Evolutionary conservation across 306 rosid species (phyloP), one percentile per base, ranked within the genome.

Genomic region (Arachis stenosperma): DNA sequence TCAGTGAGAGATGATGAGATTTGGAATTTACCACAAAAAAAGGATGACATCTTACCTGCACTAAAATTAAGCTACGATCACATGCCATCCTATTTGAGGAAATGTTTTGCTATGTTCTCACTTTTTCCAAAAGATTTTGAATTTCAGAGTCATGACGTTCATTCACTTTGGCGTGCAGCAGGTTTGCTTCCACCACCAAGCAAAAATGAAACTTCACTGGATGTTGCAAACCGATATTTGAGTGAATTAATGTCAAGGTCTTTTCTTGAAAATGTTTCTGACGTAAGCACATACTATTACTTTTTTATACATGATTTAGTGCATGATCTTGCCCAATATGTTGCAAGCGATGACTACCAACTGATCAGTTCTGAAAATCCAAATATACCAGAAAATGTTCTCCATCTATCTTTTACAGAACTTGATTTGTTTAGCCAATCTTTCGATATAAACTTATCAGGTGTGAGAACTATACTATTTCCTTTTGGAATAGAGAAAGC

Each of bases 21-120:
- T 36, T 85, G 86, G 82, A 61, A 60, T 48, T 48, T 79, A 10
- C 29, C 70, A 11, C 81, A 74, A 29, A 43, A 36, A 9, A 2
- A 65, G 6, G 42, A 36, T 0, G 79, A 50, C 51, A 79, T 82
- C 7, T 56, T 79, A 9, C 84, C 76, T 9, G 81, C 76, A 3
- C 36, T 85, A 0, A 73, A 55, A 40, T 42, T 82, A 17, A 85
- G 86, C 41, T 85, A 76, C 14, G 77, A 79, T 82, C 75, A 60
- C 5, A 52, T 82, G 75, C 78, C 88, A 0, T 59, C 84, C 3
- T 54, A 74, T 58, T 69, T 82, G 55, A 84, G 58, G 6, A 61
- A 9, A 43, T 81, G 88, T 9, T 79, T 85, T 73, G 78, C 81
- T 27, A 61, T 42, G 9, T 82, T 74, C 10, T 67, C 71, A 3